Base-by-base conservation (phyloP, 2,329 filamentous ascomycete species). In the Dactylellina cionopaga region DNA sequence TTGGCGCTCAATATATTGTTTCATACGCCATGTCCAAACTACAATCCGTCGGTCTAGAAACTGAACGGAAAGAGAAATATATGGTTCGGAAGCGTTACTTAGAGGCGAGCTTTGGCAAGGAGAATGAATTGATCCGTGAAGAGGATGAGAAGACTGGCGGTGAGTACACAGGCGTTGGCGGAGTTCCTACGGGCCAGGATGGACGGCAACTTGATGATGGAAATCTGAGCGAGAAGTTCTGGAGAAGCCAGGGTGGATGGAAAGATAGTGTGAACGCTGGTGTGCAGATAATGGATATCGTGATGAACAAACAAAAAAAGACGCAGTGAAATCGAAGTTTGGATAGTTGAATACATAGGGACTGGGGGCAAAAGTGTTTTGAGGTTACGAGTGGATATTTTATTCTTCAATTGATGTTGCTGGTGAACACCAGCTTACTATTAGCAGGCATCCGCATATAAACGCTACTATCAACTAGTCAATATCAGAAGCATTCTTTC, bases 21-120 rank as follows among this genome's bases (percentile, higher is more conserved):
- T 87, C 89, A 39, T 86, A 88, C 58, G 88, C 89, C 2, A 86
- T 99, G 76, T 84, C 84, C 70, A 95, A 92, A 79, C 82, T 97
- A 58, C 93, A 98, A 77, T 93, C 90, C 47, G 91, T 92, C 0
- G 93, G 92, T 0, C 83, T 93, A 64, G 91, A 96, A 77, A 92
- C 92, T 80, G 93, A 96, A 81, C 87, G 90, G 11, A 88, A 88
- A 2, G 91, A 96, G 79, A 86, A 92, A 19, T 98, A 90, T 80
- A 80, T 90, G 49, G 88, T 95, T 78, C 88, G 94, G 74, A 94
- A 92, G 82, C 87, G 86, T 75, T 88, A 92, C 60, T 85, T 98
- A 1, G 87, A 92, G 70, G 89, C 93, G 77, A 90, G 86, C 22
- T 80, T 92, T 10, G 88, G 86, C 0, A 81, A 86, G 66, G 83